A percentile compares a stretch with the other conserved stretches of the same genome.
phyloP scores from a whole-genome alignment of 2,329 filamentous ascomycete genomes.

The Xylariaceae sp. region DNA sequence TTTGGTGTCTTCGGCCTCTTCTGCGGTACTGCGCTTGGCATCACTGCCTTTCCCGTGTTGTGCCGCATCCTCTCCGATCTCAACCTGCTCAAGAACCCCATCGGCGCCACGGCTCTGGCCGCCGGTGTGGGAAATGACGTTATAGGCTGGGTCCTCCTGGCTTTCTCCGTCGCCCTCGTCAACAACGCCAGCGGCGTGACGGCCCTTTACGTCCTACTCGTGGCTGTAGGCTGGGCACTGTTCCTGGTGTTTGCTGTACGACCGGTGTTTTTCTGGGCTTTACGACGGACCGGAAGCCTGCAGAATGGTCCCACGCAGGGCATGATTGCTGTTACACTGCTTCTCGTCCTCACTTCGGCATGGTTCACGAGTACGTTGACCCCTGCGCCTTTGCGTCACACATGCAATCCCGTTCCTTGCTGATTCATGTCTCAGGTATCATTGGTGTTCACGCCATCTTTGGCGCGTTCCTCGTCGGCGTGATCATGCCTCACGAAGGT shows the following conservation, averaged over 20 bases:
- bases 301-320: constrained; percentile 85
- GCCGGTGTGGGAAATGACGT: constrained; percentile 93
- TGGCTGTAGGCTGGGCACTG: constrained; percentile 68
- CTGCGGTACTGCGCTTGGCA: constrained; percentile 88
- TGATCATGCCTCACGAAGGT: constrained; percentile 86
- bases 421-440: constrained; percentile 52
- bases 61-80: constrained; percentile 91
- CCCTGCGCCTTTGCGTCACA: neutral
- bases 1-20: constrained; percentile 59
- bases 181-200: constrained; percentile 81
- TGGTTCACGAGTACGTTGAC: constrained; percentile 48
- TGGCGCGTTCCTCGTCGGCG: constrained; percentile 81
- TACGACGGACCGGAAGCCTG: constrained; percentile 70
- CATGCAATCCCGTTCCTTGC: neutral
- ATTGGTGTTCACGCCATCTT: constrained; percentile 96
- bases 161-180: constrained; percentile 87
- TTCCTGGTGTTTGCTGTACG: constrained; percentile 71
- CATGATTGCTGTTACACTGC: constrained; percentile 75
- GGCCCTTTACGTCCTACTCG: constrained; percentile 79
- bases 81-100: constrained; percentile 76
- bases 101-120: constrained; percentile 86
- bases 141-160: constrained; percentile 85
- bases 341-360: constrained; percentile 68
- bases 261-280: constrained; percentile 69
- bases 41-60: constrained; percentile 86